Percentiles rank a stretch among this genome's conserved stretches.
Conservation (phyloP, 2,329 filamentous ascomycete genomes). For the Epichloe baconii region DNA sequence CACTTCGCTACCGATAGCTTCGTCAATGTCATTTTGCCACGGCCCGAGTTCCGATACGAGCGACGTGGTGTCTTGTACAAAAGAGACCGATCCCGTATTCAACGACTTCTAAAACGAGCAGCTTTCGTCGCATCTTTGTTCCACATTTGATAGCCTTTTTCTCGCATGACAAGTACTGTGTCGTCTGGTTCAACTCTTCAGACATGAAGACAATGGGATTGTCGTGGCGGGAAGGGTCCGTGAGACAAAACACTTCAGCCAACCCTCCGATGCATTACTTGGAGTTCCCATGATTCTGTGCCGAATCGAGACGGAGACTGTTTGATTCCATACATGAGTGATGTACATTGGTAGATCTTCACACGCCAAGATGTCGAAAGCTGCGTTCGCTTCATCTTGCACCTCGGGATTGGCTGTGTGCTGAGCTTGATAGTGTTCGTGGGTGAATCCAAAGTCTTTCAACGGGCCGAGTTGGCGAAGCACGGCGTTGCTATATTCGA, state of each 20-base stretch:
- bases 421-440: slow-evolving; percentile 5
- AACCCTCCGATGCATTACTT: slow-evolving; percentile 53
- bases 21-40: too few relatives aligned
- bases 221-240: slow-evolving; percentile 56
- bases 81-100: too few relatives aligned
- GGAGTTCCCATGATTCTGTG: slow-evolving; percentile 54
- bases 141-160: too few relatives aligned
- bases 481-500: slow-evolving; percentile 54
- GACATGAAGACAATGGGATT: slow-evolving; percentile 68
- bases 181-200: slow-evolving; percentile 60
- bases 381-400: slow-evolving; percentile 46
- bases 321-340: slow-evolving; percentile 52
- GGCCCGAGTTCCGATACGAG: too few relatives aligned
- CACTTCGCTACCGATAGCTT: too few relatives aligned
- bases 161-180: slow-evolving; percentile 33
- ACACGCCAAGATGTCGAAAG: slow-evolving; percentile 48
- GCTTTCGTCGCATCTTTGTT: too few relatives aligned
- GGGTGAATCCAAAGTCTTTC: slow-evolving; percentile 6
- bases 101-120: too few relatives aligned
- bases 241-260: slow-evolving; percentile 64
- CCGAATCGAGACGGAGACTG: slow-evolving; percentile 53
- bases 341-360: slow-evolving; percentile 62
- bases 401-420: slow-evolving; percentile 43
- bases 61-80: too few relatives aligned
- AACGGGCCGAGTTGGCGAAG: slow-evolving; percentile 6